Evolutionary conservation across 2,329 filamentous ascomycete genomes (phyloP), one percentile per base, ranked within the genome.

Genomic region (Microascus cirrosus): DNA sequence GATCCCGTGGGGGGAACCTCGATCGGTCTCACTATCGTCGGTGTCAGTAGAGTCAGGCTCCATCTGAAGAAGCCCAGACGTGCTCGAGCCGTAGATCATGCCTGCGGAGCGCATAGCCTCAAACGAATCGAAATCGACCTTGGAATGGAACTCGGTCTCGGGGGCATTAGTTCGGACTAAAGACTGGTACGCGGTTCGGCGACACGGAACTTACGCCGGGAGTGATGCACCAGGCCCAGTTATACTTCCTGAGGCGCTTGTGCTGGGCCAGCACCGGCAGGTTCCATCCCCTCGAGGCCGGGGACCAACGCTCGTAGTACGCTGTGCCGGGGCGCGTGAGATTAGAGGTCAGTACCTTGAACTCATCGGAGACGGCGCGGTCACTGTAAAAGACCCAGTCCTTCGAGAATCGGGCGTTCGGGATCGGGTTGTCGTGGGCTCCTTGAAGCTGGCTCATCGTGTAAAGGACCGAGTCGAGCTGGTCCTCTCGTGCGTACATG

Each of bases 311-410:
- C 65, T 92, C 85, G 67, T 88, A 94, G 63, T 80, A 77, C 64
- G 86, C 86, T 63, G 84, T 80, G 2, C 88, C 50, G 12, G n/a
- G 87, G 58, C 83, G 83, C 1, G 89, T 93, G 42, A 82, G 80
- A 53, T 83, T 86, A 55, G 79, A 77, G 0, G 87, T 90, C 59
- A 75, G 74, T 39, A 74, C 73, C 68, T 89, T 92, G 75, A 95
- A 95, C 60, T 87, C 83, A 10, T 89, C 82, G 3, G 84, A 85
- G 67, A 95, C 91, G 3, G 85, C 84, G 56, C 86, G 81, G 65
- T 90, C 84, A 70, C 92, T 94, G 78, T 94, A 90, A 73, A 95
- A 93, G 50, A 89, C 86, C 87, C 90, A 95, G 52, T 90, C 87
- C 45, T 50, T 24, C 15, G 39, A n/a, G 67, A 95, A 95, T 4